phyloP scores from a whole-genome alignment of 805 yeast species.

The Starmerella kuoi region DNA sequence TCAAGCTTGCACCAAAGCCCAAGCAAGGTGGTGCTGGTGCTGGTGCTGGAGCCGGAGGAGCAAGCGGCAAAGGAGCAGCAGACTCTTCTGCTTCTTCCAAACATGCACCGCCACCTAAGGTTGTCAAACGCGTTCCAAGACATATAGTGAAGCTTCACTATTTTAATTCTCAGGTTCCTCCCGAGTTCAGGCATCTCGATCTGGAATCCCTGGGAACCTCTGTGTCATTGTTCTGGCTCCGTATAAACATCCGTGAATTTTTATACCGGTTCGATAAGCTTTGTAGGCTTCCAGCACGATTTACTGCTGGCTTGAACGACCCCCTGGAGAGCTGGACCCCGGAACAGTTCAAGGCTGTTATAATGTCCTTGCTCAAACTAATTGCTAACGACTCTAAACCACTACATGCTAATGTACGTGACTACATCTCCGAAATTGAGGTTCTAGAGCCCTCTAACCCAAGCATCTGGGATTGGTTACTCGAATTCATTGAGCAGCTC shows the following conservation, averaged over 20 bases:
- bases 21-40: not conserved
- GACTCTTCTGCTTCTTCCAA: too few species aligned
- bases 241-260: conserved; percentile 30
- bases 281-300: conserved; percentile 28
- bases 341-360: conserved; percentile 28
- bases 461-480: conserved; percentile 27
- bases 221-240: conserved; percentile 26
- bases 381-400: conserved; percentile 27
- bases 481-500: conserved; percentile 22
- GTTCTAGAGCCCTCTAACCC: conserved; percentile 27
- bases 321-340: conserved; percentile 30
- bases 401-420: conserved; percentile 22
- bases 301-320: conserved; percentile 28
- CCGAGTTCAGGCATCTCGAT: conserved; percentile 23
- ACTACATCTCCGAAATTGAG: conserved; percentile 26
- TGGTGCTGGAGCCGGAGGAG: not conserved
- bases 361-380: conserved; percentile 25
- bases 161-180: conserved; percentile 16
- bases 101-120: too few species aligned
- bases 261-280: conserved; percentile 31
- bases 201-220: conserved; percentile 14
- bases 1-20: not conserved
- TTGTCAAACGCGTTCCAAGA: conserved; percentile 4
- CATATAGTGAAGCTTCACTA: conserved; percentile 17
- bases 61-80: too few species aligned